phyloP scores from a whole-genome alignment of 768 basidiomycete species.

The Piloderma croceum region DNA sequence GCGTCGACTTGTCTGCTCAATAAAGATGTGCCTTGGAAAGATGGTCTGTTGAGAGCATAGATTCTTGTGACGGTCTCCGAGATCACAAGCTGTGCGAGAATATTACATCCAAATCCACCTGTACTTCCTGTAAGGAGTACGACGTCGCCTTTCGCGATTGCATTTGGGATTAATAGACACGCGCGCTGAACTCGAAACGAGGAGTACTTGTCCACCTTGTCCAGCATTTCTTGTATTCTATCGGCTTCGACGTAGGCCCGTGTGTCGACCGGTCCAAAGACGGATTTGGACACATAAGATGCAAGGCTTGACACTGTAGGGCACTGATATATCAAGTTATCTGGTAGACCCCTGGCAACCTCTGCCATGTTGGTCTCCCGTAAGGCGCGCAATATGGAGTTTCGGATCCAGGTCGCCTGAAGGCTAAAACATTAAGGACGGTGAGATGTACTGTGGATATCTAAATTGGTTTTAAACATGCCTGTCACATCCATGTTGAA shows the following conservation, averaged over 20 bases:
- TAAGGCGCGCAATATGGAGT: conserved; percentile 31
- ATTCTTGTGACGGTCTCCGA: conserved; percentile 21
- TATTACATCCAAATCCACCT: conserved; percentile 29
- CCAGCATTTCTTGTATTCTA: conserved; percentile 12
- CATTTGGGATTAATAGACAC: background rate
- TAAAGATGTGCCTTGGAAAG: conserved; percentile 7
- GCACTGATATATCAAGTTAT: conserved; percentile 32
- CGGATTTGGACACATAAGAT: too few relatives aligned
- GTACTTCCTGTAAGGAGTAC: conserved; percentile 35
- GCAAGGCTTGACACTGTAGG: conserved; percentile 26
- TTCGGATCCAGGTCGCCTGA: conserved; percentile 36
- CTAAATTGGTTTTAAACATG: conserved; percentile 6
- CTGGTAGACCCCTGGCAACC: conserved; percentile 17
- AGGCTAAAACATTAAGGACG: conserved; percentile 20
- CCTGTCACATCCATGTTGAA: conserved; percentile 38
- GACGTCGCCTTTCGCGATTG: conserved; percentile 9
- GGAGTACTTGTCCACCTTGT: conserved; percentile 22
- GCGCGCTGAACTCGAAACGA: conserved; percentile 7
- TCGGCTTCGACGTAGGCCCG: too few relatives aligned
- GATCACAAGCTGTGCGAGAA: conserved; percentile 26
- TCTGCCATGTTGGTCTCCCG: conserved; percentile 17
- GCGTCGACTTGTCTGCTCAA: conserved; percentile 15
- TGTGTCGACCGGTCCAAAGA: too few relatives aligned
- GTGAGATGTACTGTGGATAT: too few relatives aligned
- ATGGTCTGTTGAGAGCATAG: conserved; percentile 33